Conservation (phyloP, 495 filamentous ascomycete species). For the Opeltia flavorubescens region DNA sequence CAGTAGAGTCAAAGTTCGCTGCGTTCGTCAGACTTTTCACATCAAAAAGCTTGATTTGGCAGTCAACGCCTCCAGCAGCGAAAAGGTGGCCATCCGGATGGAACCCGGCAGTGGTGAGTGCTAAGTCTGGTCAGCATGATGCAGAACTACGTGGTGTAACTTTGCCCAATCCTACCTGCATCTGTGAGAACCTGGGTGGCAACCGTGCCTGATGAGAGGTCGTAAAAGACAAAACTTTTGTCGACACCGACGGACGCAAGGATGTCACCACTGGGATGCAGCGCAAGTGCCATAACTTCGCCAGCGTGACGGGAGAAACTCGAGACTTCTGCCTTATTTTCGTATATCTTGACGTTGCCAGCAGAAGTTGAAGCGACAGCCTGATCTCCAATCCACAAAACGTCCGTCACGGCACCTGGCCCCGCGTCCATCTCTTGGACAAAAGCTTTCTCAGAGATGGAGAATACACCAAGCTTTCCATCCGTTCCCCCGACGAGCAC, state of each 20-base stretch:
- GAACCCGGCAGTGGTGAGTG: slow-evolving; percentile 65
- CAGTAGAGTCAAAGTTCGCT: slow-evolving; percentile 52
- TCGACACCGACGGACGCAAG: slow-evolving; percentile 79
- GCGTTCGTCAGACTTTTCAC: slow-evolving; percentile 57
- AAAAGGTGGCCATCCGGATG: slow-evolving; percentile 95
- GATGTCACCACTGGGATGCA: slow-evolving; percentile 76
- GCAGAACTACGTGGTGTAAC: background rate
- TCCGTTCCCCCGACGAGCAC: slow-evolving; percentile 69
- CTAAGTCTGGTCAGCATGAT: slow-evolving; percentile 34
- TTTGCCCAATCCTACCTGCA: slow-evolving; percentile 43
- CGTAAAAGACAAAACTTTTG: slow-evolving; percentile 88
- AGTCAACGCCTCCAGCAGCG: slow-evolving; percentile 60
- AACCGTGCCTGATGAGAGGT: slow-evolving; percentile 49
- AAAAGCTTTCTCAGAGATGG: slow-evolving; percentile 53
- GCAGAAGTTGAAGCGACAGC: slow-evolving; percentile 60
- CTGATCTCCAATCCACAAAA: slow-evolving; percentile 58
- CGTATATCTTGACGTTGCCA: slow-evolving; percentile 67
- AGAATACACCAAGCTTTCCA: slow-evolving; percentile 67
- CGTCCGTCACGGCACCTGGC: slow-evolving; percentile 59
- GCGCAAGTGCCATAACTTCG: slow-evolving; percentile 54
- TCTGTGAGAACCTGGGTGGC: slow-evolving; percentile 70
- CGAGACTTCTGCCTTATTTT: slow-evolving; percentile 47
- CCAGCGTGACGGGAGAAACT: slow-evolving; percentile 69
- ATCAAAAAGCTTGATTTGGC: slow-evolving; percentile 75
- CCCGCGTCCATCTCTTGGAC: slow-evolving; percentile 49